Evolutionary conservation across 352 stramenopile genomes (phyloP), one percentile per base, ranked within the genome.

Genomic region (Phytophthora nicotianae): DNA sequence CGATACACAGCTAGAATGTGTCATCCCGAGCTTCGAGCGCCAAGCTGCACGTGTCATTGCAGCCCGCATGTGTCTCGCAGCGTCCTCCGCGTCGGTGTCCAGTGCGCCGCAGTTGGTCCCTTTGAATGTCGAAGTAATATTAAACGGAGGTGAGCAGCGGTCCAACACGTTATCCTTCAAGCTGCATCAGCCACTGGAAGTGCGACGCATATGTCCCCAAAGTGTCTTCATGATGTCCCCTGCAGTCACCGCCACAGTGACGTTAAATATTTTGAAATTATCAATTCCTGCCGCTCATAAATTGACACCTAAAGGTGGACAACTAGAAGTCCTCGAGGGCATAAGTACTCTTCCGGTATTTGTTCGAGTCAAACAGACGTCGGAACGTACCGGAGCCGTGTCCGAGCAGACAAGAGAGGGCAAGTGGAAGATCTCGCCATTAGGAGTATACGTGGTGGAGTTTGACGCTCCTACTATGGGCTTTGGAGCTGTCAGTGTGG

Each of bases 251-350:
- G 46, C 83, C 53, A 84, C 66, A 0, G 52, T 61, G 8, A 88
- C 80, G 32, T 64, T 86, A 13, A 90, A 91, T 27, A 58, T 90
- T 19, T 59, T 91, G 35, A 83, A 84, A 17, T 57, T 89, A 4
- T 73, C 77, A 9, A 52, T 29, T 4, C 51, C 60, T 14, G 38
- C 48, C 20, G 35, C 65, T 20, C 17, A 53, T 50, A 50, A 32
- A 52, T 23, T 37, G 58, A 57, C 45, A 20, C 27, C 20, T 7
- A 24, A 45, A 68, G 20, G 7, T 55, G 20, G 33, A 52, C 42
- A 65, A 0, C 14, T 62, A 9, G 24, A 72, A 32, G 42, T 37
- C 2, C 65, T 87, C 3, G 64, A 65, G 3, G 77, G 89, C 19
- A 77, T 91, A 42, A 72, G 52, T 14, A 32, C 42, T 5, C 37